phyloP scores from a whole-genome alignment of 352 stramenopile species.

The Globisporangium carolinianum region DNA sequence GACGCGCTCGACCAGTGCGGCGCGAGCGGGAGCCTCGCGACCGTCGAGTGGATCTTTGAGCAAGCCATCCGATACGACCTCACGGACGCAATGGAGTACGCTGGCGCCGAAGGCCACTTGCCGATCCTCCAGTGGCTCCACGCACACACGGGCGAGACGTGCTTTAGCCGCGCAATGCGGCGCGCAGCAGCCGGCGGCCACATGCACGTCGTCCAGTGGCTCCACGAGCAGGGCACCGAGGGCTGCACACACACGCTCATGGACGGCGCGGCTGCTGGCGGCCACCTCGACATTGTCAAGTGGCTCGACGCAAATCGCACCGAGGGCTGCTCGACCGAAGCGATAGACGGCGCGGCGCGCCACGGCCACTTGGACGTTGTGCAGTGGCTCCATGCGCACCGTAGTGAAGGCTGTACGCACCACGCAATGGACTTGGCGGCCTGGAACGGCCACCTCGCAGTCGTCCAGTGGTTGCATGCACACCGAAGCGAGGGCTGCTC shows the following conservation, averaged over 20 bases:
- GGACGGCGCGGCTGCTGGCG: conserved; percentile 11
- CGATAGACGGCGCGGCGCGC: conserved; percentile 10
- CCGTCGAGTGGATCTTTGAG: conserved; percentile 12
- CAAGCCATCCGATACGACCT: conserved; percentile 10
- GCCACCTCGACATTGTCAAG: conserved; percentile 13
- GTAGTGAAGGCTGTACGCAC: conserved; percentile 20
- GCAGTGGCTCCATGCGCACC: conserved; percentile 33
- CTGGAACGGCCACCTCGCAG: conserved; percentile 34
- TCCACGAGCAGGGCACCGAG: conserved; percentile 13
- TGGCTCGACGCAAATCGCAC: conserved; percentile 11
- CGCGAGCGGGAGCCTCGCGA: conserved; percentile 8
- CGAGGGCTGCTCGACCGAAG: conserved; percentile 5
- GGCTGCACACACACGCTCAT: conserved; percentile 17
- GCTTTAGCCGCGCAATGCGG: conserved; percentile 10
- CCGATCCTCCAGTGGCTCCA: conserved; percentile 21
- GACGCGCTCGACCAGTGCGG: conserved; percentile 9
- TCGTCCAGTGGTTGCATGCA: conserved; percentile 54
- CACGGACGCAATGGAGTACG: conserved; percentile 17
- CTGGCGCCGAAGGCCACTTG: conserved; percentile 15
- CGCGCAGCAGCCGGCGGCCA: conserved; percentile 14
- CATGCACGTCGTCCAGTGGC: conserved; percentile 18
- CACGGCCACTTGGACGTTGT: conserved; percentile 14
- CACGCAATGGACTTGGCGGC: conserved; percentile 8
- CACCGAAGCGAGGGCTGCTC: conserved; percentile 55
- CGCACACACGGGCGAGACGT: conserved; percentile 13